Conservation (phyloP, 257 asterid species). For the Solanum rostratum region DNA sequence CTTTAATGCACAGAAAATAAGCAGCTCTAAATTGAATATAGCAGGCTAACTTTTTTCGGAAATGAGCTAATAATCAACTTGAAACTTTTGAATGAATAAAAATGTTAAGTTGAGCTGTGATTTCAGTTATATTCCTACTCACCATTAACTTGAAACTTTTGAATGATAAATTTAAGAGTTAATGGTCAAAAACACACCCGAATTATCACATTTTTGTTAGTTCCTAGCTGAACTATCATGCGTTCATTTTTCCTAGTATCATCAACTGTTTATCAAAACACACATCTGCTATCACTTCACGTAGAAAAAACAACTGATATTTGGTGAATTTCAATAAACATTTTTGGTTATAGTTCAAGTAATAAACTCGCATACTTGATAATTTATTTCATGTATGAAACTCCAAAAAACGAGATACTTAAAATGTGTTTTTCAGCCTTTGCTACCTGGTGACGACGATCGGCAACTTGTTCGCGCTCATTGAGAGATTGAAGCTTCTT, state of each 20-base stretch:
- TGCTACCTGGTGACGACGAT: slow-evolving; percentile 65
- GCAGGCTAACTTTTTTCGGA: neutral
- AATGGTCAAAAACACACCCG: neutral
- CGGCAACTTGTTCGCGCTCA: slow-evolving; percentile 61
- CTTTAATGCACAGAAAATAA: neutral
- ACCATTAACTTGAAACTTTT: neutral
- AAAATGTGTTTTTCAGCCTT: too few species aligned
- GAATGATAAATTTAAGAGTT: neutral
- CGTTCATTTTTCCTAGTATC: neutral
- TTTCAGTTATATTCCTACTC: neutral
- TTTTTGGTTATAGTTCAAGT: too few species aligned
- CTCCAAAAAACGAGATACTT: neutral
- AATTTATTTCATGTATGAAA: neutral
- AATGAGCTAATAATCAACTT: neutral
- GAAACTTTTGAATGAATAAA: neutral
- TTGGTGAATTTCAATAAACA: too few species aligned
- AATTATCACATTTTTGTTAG: neutral
- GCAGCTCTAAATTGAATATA: neutral
- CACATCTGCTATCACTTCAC: too few species aligned
- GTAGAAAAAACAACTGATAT: too few species aligned
- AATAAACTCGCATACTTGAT: neutral
- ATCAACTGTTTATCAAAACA: neutral
- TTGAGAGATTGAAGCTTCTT: slow-evolving; percentile 30
- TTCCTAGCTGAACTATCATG: neutral
- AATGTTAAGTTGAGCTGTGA: too few species aligned